Evolutionary conservation across 148 eudicot genomes (phyloP), one percentile per base, ranked within the genome.

Genomic region (Vaccinium corymbosum): DNA sequence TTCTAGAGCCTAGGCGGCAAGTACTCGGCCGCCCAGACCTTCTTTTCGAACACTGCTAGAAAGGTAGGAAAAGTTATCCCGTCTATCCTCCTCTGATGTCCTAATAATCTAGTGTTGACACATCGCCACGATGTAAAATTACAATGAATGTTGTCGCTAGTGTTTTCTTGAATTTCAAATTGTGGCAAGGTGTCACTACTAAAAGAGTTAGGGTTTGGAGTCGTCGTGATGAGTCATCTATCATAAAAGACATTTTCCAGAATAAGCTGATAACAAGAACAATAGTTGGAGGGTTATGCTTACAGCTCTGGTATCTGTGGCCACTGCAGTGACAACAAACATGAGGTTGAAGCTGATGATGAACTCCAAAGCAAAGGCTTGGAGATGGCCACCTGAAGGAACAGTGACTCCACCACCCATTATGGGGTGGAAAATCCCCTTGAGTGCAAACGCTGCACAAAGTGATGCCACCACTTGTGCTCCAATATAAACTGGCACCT

Each of bases 271-370:
- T 38, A 29, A 14, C 16, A 12, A 68, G 73, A 22, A 64, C 29
- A 50, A 68, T 20, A 80, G 35, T 32, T 77, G 55, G 78, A 75
- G 1, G 76, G 74, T 59, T 25, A 68, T 81, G 68, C 94, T 90
- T 93, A 97, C 99, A 82, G 98, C 98, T 93, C 95, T 90, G 19
- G 98, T 97, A 88, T 97, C 99, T 51, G 99, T 96, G 85, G 97
- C 94, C 27, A 97, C 99, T 3, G 98, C 99, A 66, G 99, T 97
- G 84, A 97, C 95, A 73, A 97, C 99, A 86, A 97, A 97, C 99
- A 97, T 97, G 93, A 97, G 99, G 85, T 93, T 97, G 92, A 97
- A 97, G 80, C 88, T 88, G 83, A 97, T 94, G 84, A 94, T 90
- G 86, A 94, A 93, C 90, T 94, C 99, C 64, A 97, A 83, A 57